A percentile compares a stretch with the other conserved stretches of the same genome.
Evolutionary conservation across 78 protist genomes (phyloP).

Genomic region (Planoprotostelium fungivorum): DNA sequence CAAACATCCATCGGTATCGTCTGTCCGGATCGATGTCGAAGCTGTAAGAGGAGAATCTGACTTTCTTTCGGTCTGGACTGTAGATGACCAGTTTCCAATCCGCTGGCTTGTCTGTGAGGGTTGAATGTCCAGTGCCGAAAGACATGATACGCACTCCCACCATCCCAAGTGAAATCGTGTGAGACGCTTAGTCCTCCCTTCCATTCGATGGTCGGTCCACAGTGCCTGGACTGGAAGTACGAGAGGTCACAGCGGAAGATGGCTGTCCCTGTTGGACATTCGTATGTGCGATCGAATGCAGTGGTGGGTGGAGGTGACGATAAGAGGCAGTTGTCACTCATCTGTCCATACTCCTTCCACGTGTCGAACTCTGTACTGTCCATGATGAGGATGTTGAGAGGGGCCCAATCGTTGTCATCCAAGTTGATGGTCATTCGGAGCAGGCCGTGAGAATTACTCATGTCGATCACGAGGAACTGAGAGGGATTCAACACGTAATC

Average conservation of each 20-base stretch:
- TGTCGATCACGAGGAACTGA: background rate
- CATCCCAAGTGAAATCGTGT: background rate
- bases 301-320: background rate
- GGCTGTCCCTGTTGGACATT: background rate
- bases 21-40: background rate
- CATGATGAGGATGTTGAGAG: background rate
- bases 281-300: background rate
- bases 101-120: background rate
- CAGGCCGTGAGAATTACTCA: background rate
- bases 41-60: background rate
- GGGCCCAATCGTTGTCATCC: background rate
- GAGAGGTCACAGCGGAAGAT: background rate
- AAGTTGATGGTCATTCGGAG: background rate
- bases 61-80: background rate
- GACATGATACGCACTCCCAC: background rate
- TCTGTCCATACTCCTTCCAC: background rate
- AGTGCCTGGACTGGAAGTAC: background rate
- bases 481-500: background rate
- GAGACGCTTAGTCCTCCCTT: background rate
- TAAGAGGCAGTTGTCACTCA: background rate
- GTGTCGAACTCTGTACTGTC: too few species aligned
- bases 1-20: background rate
- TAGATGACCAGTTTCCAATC: background rate
- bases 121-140: background rate
- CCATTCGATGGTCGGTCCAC: background rate